These are phyloP conservation scores for Paramecium sexaurelia DNA, from an alignment of 73 alveolate genomes.

Conservation along the genomic window DNA sequence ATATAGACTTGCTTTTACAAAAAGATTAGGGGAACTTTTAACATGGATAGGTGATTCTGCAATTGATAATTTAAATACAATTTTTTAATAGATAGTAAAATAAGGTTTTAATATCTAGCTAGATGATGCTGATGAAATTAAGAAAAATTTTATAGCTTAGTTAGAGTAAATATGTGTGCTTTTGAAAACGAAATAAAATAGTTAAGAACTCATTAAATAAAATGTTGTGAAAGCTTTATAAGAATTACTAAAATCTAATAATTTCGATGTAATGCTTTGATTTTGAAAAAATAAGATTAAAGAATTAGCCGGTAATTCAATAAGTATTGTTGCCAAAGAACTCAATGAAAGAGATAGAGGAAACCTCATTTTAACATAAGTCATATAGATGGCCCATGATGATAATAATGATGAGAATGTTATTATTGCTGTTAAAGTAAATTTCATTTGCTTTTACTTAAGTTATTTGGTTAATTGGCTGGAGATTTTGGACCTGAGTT, in stretches of 20 bases:
- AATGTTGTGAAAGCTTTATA: not conserved
- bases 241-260: conserved; percentile 7
- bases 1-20: conserved; percentile 18
- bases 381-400: conserved; percentile 42
- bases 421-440: conserved; percentile 2
- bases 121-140: conserved; percentile 52
- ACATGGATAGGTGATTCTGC: conserved; percentile 22
- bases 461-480: conserved; percentile 65
- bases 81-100: not conserved
- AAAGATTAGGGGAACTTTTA: not conserved
- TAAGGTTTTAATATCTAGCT: not conserved
- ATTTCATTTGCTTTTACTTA: too few species aligned
- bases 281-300: not conserved
- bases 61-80: conserved; percentile 24
- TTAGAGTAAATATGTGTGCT: not conserved
- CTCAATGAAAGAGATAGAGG: conserved; percentile 36
- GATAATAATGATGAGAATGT: conserved; percentile 45
- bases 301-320: conserved; percentile 25
- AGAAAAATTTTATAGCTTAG: conserved; percentile 12
- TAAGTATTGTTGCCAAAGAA: not conserved
- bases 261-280: not conserved
- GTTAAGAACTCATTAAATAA: not conserved
- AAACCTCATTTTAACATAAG: conserved; percentile 1
- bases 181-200: not conserved
- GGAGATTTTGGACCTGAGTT: conserved; percentile 14